Base-by-base conservation (phyloP, 2,329 filamentous ascomycete species). In the Pestalotiopsis sp. region DNA sequence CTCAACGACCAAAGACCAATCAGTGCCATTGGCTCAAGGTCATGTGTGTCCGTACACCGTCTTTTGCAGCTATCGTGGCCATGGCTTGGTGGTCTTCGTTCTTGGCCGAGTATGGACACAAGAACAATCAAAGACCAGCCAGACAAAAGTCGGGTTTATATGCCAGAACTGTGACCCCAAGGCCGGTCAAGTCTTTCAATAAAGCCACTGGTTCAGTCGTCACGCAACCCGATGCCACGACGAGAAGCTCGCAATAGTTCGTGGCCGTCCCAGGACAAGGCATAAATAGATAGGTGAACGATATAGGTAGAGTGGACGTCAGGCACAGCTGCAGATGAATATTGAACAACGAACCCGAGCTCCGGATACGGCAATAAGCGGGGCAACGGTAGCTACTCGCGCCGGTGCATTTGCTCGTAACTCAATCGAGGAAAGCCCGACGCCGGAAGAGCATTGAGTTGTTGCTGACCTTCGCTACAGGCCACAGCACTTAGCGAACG, bases 251-350 rank as follows among this genome's bases (percentile, higher is more conserved):
- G 17, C 20, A 52, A 52, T 5, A 52, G 45, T 6, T 52, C 45
- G 17, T 52, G 45, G 17, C n/a, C 45, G 11, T 52, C 17, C 17
- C 45, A n/a, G 9, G 6, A n/a, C 6, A n/a, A 52, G 45, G 9
- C 14, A 17, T n/a, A 13, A 4, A 17, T 45, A 13, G 41, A 14
- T 52, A 23, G 45, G 45, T 23, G 45, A 52, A 52, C n/a, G 45
- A 52, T n/a, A 6, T 17, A 20, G n/a, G 17, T 6, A 52, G 45
- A 52, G 45, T 36, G 31, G 6, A 36, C 59, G 65, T 39, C 64
- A 39, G 64, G 64, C 64, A 65, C 64, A 31, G 45, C 45, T 65
- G 64, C 64, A 65, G 64, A 55, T 12, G 31, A 69, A 69, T n/a
- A 39, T 31, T 67, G 61, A 64, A 63, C 39, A 52, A 64, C 59